A percentile compares a stretch with the other conserved stretches of the same genome.
Evolutionary conservation across 345 rosid genomes (phyloP).

Genomic region (Eucalyptus lansdowneana): DNA sequence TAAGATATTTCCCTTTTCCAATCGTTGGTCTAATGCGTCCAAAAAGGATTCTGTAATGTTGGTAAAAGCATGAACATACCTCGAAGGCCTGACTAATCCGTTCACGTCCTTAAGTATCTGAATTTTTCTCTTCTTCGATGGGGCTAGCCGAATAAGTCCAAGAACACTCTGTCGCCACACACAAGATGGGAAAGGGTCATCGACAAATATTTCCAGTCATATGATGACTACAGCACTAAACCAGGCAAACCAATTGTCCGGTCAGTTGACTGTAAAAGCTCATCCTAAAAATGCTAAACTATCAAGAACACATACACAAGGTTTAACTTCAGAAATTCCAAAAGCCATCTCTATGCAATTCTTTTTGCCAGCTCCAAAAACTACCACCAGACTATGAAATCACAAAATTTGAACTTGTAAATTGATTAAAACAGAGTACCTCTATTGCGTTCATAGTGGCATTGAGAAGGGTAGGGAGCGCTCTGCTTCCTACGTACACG

Average conservation of each 20-base stretch:
- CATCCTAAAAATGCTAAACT: not conserved
- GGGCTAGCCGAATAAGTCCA: not conserved
- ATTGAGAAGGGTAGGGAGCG: constrained; percentile 67
- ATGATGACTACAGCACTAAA: not conserved
- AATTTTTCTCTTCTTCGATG: not conserved
- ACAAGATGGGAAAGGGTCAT: not conserved
- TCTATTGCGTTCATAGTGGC: constrained; percentile 43
- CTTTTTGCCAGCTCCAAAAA: not conserved
- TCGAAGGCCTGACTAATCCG: not conserved
- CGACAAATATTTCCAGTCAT: no score
- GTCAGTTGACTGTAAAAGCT: not conserved
- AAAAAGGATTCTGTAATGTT: not conserved
- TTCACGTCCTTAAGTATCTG: not conserved
- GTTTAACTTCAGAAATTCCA: not conserved
- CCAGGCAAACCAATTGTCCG: not conserved
- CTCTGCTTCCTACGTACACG: constrained; percentile 69
- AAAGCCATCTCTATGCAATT: not conserved
- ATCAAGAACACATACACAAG: not conserved
- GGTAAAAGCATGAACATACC: not conserved
- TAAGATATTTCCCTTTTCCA: not conserved
- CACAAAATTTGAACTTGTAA: not conserved
- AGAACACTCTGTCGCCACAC: not conserved
- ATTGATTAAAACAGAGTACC: constrained; percentile 12
- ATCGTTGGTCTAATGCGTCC: not conserved
- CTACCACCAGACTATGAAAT: not conserved